Evolutionary conservation across 352 stramenopile genomes (phyloP).

Genomic region (Hyaloperonospora arabidopsidis): DNA sequence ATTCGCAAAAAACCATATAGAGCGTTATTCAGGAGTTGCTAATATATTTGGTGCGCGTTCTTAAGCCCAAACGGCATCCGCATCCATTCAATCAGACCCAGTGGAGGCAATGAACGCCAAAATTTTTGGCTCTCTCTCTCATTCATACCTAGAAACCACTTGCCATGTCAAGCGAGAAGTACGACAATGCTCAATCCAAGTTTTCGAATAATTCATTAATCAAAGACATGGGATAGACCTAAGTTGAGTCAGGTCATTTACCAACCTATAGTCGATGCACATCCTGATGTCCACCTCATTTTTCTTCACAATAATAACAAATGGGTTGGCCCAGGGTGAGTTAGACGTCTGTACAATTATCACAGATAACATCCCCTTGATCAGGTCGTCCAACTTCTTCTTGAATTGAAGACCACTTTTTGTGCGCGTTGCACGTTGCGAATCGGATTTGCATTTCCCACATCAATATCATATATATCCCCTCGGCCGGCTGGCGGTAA

Average conservation of each 20-base stretch:
- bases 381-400: not conserved
- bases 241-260: not conserved
- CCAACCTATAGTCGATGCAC: constrained; percentile 5
- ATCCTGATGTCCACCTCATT: constrained; percentile 1
- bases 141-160: constrained; percentile 1
- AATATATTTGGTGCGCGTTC: not conserved
- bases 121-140: not conserved
- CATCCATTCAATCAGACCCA: not conserved
- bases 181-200: not conserved
- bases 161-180: not conserved
- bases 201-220: constrained; percentile 11
- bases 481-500: not conserved
- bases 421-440: not conserved
- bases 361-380: constrained; percentile 5
- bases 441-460: not conserved
- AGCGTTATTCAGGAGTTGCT: not conserved
- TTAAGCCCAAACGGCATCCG: not conserved
- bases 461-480: not conserved
- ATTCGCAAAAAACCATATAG: not conserved
- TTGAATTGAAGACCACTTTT: not conserved
- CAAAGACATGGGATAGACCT: too few species aligned
- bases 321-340: not conserved
- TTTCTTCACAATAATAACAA: constrained; percentile 4
- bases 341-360: constrained; percentile 1
- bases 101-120: not conserved